Evolutionary conservation across 352 stramenopile species (phyloP).

Genomic region (Pythium grandisporangium): DNA sequence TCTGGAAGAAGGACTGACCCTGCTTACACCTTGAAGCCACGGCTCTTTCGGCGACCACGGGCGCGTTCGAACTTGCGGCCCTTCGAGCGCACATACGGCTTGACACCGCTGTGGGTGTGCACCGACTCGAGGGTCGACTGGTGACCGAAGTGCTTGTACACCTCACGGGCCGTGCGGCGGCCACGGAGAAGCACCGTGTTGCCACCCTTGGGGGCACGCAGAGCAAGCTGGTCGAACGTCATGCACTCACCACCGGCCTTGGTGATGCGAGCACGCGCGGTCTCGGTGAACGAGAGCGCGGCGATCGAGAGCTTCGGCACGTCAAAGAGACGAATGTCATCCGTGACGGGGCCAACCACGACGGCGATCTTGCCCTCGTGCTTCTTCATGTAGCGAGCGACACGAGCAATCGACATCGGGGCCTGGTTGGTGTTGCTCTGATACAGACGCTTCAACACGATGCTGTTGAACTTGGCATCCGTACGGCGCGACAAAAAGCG

Average conservation of each 20-base stretch:
- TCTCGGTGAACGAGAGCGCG: slow-evolving; percentile 97
- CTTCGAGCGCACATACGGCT: slow-evolving; percentile 98
- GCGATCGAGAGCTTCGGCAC: slow-evolving; percentile 95
- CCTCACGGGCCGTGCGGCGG: slow-evolving; percentile 94
- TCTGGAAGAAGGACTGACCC: no score
- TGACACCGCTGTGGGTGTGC: slow-evolving; percentile 97
- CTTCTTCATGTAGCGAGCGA: slow-evolving; percentile 97
- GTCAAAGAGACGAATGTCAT: slow-evolving; percentile 97
- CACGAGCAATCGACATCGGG: slow-evolving; percentile 93
- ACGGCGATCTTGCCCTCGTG: slow-evolving; percentile 99
- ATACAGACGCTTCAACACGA: slow-evolving; percentile 98
- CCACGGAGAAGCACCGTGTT: slow-evolving; percentile 99
- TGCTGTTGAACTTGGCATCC: slow-evolving; percentile 97
- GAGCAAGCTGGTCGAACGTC: slow-evolving; percentile 99
- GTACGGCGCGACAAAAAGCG: slow-evolving; percentile 98
- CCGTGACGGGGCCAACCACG: slow-evolving; percentile 97
- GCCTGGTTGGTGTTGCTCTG: slow-evolving; percentile 99
- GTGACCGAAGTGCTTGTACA: slow-evolving; percentile 99
- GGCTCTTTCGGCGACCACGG: slow-evolving; percentile 97
- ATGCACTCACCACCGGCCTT: slow-evolving; percentile 98
- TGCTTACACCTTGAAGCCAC: slow-evolving; percentile 99
- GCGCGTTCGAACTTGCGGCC: slow-evolving; percentile 99
- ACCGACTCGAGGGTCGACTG: slow-evolving; percentile 95
- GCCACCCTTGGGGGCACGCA: slow-evolving; percentile 94
- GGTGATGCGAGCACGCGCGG: slow-evolving; percentile 95